A percentile compares a stretch with the other conserved stretches of the same genome.
Evolutionary conservation across 2,329 filamentous ascomycete species (phyloP).

Genomic region (Fusarium nematophilum): DNA sequence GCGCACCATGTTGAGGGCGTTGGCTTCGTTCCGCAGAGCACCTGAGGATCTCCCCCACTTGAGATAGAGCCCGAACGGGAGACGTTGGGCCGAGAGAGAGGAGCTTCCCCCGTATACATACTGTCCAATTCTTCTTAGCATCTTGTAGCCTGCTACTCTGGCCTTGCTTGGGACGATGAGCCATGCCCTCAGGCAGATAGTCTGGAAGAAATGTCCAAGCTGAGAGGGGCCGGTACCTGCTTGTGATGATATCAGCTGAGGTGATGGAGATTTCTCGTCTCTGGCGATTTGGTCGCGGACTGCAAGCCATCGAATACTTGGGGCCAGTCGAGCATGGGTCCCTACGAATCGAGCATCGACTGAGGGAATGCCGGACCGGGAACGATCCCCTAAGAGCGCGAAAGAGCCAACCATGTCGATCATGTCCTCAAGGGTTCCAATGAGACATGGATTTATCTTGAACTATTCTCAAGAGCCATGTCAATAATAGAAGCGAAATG

Average conservation of each 20-base stretch:
- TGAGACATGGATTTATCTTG: background rate
- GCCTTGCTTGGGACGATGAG: background rate
- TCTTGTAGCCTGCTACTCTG: conserved; percentile 1
- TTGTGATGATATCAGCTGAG: background rate
- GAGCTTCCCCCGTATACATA: conserved; percentile 5
- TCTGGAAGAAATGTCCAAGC: background rate
- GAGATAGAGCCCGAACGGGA: conserved; percentile 49
- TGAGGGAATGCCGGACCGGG: conserved; percentile 37
- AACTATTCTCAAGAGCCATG: background rate
- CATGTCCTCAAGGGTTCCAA: background rate
- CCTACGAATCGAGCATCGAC: conserved; percentile 47
- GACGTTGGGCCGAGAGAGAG: conserved; percentile 27
- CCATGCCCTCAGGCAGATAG: conserved; percentile 6
- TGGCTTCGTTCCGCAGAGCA: conserved; percentile 41
- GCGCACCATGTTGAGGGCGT: conserved; percentile 41
- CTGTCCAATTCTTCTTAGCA: background rate
- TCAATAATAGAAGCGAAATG: background rate
- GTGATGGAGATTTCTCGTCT: background rate
- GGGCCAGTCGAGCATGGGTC: conserved; percentile 43
- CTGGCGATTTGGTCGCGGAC: conserved; percentile 28
- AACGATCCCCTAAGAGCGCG: conserved; percentile 48
- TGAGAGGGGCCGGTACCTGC: background rate
- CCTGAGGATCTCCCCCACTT: conserved; percentile 28
- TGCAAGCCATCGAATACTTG: conserved; percentile 42
- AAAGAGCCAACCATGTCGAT: conserved; percentile 38